Base-by-base conservation (phyloP, 768 basidiomycete species). In the Pholiota molesta region DNA sequence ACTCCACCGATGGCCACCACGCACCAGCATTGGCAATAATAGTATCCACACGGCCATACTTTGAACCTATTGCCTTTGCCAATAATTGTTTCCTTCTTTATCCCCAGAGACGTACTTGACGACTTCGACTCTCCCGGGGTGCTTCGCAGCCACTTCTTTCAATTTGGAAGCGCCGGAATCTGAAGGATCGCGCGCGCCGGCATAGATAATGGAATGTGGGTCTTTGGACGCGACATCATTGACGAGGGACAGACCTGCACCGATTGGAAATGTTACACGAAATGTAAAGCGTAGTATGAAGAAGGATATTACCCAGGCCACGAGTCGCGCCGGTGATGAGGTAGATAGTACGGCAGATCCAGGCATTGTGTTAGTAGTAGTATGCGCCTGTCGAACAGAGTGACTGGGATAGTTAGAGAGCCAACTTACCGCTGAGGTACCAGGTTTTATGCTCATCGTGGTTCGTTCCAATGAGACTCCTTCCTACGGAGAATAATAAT, bases 1-100 rank as follows among this genome's bases (percentile, higher is more conserved):
- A 31, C 31, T 31, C 9, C 2, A 31, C 9, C 1, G 6, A 31
- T 31, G 9, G 31, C 31, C 31, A 31, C 6, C 9, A 23, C 52
- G 19, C 28, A 60, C 59, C 59, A 1, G 52, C 52, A 29, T 54
- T 53, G n/a, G 59, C 47, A 5, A 60, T 54, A 5, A 60, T 39
- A 9, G 59, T 60, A 51, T 60, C 59, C 17, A 60, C 59, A 19
- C 37, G 52, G 2, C 59, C 59, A 26, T 60, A 52, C 11, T 31
- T 19, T 14, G 8, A n/a, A 11, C 40, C 26, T 16, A 60, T 60
- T 26, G 54, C 52, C 52, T 60, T 28, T 21, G 39, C 52, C 5
- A 54, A 3, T 1, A 35, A 19, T 31, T 26, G 17, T 57, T 57
- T 31, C 42, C 44, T 19, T n/a, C 56, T 16, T 9, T 33, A 23